phyloP scores from a whole-genome alignment of 352 stramenopile genomes.

The Pythium dissimile region DNA sequence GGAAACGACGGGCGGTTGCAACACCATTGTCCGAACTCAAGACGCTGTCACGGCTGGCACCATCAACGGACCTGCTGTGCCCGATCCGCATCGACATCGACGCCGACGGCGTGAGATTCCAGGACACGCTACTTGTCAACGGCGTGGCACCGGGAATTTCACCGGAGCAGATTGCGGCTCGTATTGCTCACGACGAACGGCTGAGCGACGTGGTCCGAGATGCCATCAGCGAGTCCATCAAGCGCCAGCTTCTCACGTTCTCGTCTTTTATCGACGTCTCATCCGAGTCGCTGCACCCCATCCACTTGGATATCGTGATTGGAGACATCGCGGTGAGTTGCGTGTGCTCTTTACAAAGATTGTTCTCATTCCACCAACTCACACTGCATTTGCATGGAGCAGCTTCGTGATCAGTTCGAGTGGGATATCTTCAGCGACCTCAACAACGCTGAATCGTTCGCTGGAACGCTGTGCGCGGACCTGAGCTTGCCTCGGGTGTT shows the following conservation, averaged over 20 bases:
- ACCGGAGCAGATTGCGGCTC: slow-evolving; percentile 47
- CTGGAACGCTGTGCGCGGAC: slow-evolving; percentile 48
- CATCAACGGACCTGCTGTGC: slow-evolving; percentile 47
- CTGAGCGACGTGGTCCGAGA: slow-evolving; percentile 48
- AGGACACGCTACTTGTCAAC: slow-evolving; percentile 75
- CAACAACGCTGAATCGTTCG: slow-evolving; percentile 46
- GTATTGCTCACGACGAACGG: slow-evolving; percentile 62
- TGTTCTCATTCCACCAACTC: background rate
- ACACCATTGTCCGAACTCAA: slow-evolving; percentile 32
- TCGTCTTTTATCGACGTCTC: slow-evolving; percentile 34
- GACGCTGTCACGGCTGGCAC: slow-evolving; percentile 2
- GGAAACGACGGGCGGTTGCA: slow-evolving; percentile 50
- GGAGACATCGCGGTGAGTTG: slow-evolving; percentile 52
- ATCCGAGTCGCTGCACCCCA: slow-evolving; percentile 45
- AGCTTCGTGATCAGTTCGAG: slow-evolving; percentile 79
- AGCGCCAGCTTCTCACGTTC: slow-evolving; percentile 63
- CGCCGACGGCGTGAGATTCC: slow-evolving; percentile 65
- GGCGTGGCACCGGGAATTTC: slow-evolving; percentile 32
- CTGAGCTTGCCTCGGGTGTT: slow-evolving; percentile 52
- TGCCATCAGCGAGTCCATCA: slow-evolving; percentile 68
- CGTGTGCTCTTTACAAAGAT: background rate
- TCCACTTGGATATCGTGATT: slow-evolving; percentile 71
- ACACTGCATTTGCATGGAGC: background rate
- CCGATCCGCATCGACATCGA: slow-evolving; percentile 79
- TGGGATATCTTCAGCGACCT: slow-evolving; percentile 69